Percentiles rank a stretch among this genome's conserved stretches.
phyloP scores from a whole-genome alignment of 1,284 basidiomycete genomes.

The Melampsora americana region DNA sequence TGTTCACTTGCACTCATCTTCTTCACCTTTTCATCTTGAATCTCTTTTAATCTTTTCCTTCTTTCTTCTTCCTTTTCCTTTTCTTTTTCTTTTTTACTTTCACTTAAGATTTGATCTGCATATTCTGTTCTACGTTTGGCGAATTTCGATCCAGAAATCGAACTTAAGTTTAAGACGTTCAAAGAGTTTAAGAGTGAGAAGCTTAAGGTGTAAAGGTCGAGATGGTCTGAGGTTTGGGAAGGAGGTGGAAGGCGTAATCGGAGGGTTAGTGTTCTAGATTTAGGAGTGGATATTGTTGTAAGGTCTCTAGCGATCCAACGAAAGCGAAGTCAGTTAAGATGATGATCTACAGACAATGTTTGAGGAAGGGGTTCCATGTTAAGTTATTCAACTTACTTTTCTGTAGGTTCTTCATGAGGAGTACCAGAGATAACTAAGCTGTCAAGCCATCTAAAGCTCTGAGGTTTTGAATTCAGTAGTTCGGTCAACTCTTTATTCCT shows the following conservation, averaged over 20 bases:
- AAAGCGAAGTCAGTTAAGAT: not conserved
- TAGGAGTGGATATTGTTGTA: constrained; percentile 7
- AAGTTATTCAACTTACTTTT: not conserved
- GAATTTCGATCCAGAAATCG: constrained; percentile 11
- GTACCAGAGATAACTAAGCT: constrained; percentile 40
- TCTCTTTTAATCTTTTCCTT: constrained; percentile 22
- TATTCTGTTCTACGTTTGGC: constrained; percentile 20
- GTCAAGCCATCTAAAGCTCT: constrained; percentile 35
- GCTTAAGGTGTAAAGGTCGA: constrained; percentile 17
- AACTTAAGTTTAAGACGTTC: constrained; percentile 16
- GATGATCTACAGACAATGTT: not conserved
- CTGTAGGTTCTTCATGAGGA: constrained; percentile 12
- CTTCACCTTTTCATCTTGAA: constrained; percentile 34
- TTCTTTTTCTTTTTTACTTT: constrained; percentile 19
- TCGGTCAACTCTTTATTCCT: constrained; percentile 30
- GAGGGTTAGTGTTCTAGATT: constrained; percentile 28
- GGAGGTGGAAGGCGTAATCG: constrained; percentile 27
- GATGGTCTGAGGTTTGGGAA: constrained; percentile 2
- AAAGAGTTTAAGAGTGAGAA: constrained; percentile 31
- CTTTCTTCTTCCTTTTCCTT: constrained; percentile 37
- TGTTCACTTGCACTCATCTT: constrained; percentile 40
- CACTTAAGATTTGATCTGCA: constrained; percentile 13
- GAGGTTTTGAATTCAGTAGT: constrained; percentile 19
- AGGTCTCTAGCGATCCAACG: constrained; percentile 3
- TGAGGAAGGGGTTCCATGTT: not conserved